Conservation (phyloP, 768 basidiomycete species). For the Leucogyrophana mollusca region DNA sequence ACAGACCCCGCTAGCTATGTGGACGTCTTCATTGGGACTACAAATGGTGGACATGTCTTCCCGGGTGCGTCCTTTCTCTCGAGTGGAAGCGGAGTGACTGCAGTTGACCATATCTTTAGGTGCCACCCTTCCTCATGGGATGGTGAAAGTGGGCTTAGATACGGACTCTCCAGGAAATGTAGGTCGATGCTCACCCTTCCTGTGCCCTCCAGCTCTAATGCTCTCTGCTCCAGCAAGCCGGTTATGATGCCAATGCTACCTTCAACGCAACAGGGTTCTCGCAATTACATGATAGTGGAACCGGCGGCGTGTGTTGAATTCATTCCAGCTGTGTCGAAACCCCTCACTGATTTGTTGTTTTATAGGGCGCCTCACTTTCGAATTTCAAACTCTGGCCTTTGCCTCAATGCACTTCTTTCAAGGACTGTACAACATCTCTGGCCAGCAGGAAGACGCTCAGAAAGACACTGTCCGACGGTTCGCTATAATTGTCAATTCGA, state of each 20-base stretch:
- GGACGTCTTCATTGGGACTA: slow-evolving; percentile 63
- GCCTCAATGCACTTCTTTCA: slow-evolving; percentile 48
- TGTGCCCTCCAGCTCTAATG: neutral
- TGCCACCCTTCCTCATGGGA: slow-evolving; percentile 66
- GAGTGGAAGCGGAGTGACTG: neutral
- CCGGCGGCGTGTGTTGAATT: slow-evolving; percentile 47
- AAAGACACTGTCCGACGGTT: slow-evolving; percentile 51
- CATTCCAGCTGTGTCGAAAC: no score
- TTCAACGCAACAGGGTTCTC: slow-evolving; percentile 55
- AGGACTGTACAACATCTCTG: slow-evolving; percentile 50
- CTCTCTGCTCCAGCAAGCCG: slow-evolving; percentile 31
- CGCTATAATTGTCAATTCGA: slow-evolving; percentile 1
- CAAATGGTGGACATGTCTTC: slow-evolving; percentile 64
- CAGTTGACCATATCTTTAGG: slow-evolving; percentile 30
- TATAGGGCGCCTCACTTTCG: slow-evolving; percentile 43
- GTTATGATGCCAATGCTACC: slow-evolving; percentile 34
- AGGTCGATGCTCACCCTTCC: slow-evolving; percentile 10
- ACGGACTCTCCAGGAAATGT: slow-evolving; percentile 64
- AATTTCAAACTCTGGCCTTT: slow-evolving; percentile 65
- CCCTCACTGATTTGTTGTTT: neutral
- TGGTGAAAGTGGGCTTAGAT: slow-evolving; percentile 68
- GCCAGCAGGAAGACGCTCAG: slow-evolving; percentile 44
- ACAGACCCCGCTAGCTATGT: slow-evolving; percentile 31
- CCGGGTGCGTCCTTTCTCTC: slow-evolving; percentile 41
- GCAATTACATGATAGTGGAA: slow-evolving; percentile 53